Conservation (phyloP, 257 asterid genomes). For the Ilex asprella region DNA sequence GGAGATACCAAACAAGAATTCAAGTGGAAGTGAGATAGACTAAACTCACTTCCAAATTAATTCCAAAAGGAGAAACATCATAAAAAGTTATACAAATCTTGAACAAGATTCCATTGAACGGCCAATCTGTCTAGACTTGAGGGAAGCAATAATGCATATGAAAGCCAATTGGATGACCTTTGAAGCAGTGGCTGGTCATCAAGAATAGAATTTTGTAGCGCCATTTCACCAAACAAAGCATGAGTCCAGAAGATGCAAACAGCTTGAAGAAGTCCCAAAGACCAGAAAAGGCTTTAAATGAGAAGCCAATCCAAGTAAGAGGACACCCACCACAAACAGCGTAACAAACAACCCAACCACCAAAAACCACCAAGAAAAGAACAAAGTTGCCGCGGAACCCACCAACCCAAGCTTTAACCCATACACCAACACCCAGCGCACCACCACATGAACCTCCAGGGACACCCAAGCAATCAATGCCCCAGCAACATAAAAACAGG, state of each 20-base stretch:
- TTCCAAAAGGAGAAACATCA: too few species aligned
- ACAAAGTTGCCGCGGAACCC: neutral
- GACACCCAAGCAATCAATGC: conserved; percentile 19
- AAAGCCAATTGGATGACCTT: too few species aligned
- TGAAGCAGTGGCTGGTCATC: too few species aligned
- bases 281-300: neutral
- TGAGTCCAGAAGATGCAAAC: neutral
- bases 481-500: conserved; percentile 24
- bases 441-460: conserved; percentile 26
- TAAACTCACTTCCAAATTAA: too few species aligned
- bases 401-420: conserved; percentile 23
- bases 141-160: too few species aligned
- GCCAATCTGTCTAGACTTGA: too few species aligned
- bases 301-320: neutral
- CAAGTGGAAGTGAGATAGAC: too few species aligned
- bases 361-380: neutral
- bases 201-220: too few species aligned
- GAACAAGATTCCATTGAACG: too few species aligned
- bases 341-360: neutral
- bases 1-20: too few species aligned
- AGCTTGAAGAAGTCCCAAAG: neutral
- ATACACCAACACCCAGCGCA: conserved; percentile 17
- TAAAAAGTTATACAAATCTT: too few species aligned
- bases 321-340: neutral
- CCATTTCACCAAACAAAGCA: too few species aligned